Evolutionary conservation across 2,329 filamentous ascomycete species (phyloP).

Genomic region (Sporothrix schenckii): DNA sequence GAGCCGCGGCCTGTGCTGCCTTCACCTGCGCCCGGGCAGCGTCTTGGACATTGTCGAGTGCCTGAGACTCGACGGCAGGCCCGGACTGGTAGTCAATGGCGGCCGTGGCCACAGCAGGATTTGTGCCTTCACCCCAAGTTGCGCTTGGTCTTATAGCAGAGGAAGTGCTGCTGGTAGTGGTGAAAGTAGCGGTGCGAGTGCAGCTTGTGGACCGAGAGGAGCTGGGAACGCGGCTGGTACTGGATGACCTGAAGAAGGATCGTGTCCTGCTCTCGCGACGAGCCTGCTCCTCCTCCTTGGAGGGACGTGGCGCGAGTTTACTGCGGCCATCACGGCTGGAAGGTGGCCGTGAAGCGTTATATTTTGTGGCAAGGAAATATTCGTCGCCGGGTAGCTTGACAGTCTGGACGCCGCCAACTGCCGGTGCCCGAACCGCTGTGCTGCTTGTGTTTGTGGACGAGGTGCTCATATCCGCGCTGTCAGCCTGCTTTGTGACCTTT

Average conservation of each 20-base stretch:
- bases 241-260: slow-evolving; percentile 30
- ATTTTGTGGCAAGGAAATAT: slow-evolving; percentile 31
- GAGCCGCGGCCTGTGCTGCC: slow-evolving; percentile 27
- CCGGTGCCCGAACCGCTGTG: slow-evolving; percentile 17
- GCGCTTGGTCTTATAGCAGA: neutral
- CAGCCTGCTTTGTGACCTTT: slow-evolving; percentile 39
- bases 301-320: slow-evolving; percentile 29
- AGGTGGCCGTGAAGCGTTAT: slow-evolving; percentile 21
- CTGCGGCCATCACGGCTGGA: slow-evolving; percentile 27
- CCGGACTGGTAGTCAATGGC: neutral
- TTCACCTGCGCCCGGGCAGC: neutral
- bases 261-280: slow-evolving; percentile 32
- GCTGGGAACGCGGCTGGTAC: slow-evolving; percentile 26
- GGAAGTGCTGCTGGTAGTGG: neutral
- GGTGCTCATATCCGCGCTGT: neutral
- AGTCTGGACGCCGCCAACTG: slow-evolving; percentile 24
- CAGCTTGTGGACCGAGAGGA: slow-evolving; percentile 22
- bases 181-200: slow-evolving; percentile 14
- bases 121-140: slow-evolving; percentile 5
- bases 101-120: neutral
- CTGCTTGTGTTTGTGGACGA: neutral
- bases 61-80: neutral
- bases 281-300: slow-evolving; percentile 35
- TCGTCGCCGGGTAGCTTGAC: slow-evolving; percentile 31
- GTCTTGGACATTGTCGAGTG: neutral